A percentile compares a stretch with the other conserved stretches of the same genome.
These are phyloP conservation scores for Haplosporangium gracile DNA, from an alignment of 192 early-diverging fungal species.

Conservation along the genomic window DNA sequence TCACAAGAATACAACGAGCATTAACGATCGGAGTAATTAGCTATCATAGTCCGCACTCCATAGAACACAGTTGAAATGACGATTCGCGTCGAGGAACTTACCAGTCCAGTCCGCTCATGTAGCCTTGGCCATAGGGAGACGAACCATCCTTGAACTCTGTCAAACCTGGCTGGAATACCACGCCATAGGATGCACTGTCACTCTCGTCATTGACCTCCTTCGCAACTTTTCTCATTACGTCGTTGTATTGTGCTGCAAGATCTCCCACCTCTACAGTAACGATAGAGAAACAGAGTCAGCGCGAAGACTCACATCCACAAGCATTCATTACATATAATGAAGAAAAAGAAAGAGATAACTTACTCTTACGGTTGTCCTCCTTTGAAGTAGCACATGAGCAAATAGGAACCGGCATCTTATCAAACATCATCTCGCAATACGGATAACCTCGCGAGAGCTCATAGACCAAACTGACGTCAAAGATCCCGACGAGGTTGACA, in stretches of 20 bases:
- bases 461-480: constrained; percentile 65
- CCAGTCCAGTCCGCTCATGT: constrained; percentile 67
- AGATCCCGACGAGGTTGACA: constrained; percentile 67
- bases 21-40: not conserved
- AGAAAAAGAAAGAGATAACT: not conserved
- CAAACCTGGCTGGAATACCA: constrained; percentile 62
- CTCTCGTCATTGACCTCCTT: constrained; percentile 45
- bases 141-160: constrained; percentile 56
- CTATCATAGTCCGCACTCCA: not conserved
- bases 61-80: not conserved
- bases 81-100: constrained; percentile 20
- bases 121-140: constrained; percentile 61
- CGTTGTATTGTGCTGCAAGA: constrained; percentile 35
- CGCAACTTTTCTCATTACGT: constrained; percentile 32
- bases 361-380: constrained; percentile 58
- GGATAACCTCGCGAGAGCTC: constrained; percentile 63
- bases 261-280: constrained; percentile 30
- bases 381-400: constrained; percentile 61
- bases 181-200: constrained; percentile 46
- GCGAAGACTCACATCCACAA: not conserved
- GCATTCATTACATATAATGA: not conserved
- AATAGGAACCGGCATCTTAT: constrained; percentile 58
- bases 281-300: not conserved
- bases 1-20: not conserved
- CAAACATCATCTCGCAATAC: constrained; percentile 66